These are phyloP conservation scores for Fusarium robinianum DNA, from an alignment of 2,329 filamentous ascomycete genomes.

Conservation along the genomic window DNA sequence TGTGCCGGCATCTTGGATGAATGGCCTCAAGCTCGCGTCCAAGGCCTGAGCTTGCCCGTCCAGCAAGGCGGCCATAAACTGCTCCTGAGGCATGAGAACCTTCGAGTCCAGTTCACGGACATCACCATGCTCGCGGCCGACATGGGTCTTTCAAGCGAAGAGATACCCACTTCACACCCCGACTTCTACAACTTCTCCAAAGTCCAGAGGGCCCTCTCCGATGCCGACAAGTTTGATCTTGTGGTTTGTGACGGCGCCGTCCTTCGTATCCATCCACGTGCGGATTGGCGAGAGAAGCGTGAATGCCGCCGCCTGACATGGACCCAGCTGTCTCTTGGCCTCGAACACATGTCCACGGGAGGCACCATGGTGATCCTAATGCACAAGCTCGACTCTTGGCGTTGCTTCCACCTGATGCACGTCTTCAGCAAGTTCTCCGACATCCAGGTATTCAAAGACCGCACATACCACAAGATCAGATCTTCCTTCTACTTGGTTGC, in stretches of 20 bases:
- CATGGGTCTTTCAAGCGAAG: constrained; percentile 39
- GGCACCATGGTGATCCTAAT: constrained; percentile 57
- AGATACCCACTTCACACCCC: constrained; percentile 38
- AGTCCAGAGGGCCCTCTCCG: not conserved
- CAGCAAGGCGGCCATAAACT: constrained; percentile 48
- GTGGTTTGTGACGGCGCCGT: constrained; percentile 55
- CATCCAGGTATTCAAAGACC: constrained; percentile 50
- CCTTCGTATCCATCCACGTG: constrained; percentile 44
- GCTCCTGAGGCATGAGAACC: constrained; percentile 28
- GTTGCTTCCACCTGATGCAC: constrained; percentile 44
- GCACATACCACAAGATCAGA: constrained; percentile 43
- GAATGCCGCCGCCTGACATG: constrained; percentile 45
- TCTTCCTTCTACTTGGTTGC: constrained; percentile 61
- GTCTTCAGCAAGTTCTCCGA: constrained; percentile 48
- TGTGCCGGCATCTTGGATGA: constrained; percentile 42
- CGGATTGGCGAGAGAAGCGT: constrained; percentile 38
- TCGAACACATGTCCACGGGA: constrained; percentile 50
- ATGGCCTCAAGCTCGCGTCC: constrained; percentile 41
- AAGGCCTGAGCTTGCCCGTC: constrained; percentile 48
- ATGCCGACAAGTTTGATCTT: constrained; percentile 44
- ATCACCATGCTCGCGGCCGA: constrained; percentile 57
- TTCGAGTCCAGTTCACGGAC: constrained; percentile 43
- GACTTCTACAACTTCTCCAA: constrained; percentile 31
- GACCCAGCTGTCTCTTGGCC: constrained; percentile 50
- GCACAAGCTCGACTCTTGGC: constrained; percentile 51